A percentile compares a stretch with the other conserved stretches of the same genome.
Evolutionary conservation across 179 eudicot genomes (phyloP).

Genomic region (Spinacia oleracea): DNA sequence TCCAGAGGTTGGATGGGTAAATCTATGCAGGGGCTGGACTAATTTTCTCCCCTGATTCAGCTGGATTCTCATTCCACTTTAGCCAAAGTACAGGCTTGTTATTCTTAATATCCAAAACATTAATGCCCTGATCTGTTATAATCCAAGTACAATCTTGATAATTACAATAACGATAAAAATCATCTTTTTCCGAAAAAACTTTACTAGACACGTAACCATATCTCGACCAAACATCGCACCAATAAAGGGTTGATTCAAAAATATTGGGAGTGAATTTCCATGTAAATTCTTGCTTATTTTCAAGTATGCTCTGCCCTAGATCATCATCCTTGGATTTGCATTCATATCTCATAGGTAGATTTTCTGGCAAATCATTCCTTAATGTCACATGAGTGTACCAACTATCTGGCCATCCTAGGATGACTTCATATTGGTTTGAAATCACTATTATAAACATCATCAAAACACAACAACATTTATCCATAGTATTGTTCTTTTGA

Average conservation of each 20-base stretch:
- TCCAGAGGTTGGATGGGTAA: background rate
- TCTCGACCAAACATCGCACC: slow-evolving; percentile 5
- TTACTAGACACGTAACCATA: background rate
- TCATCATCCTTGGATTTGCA: slow-evolving; percentile 21
- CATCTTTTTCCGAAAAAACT: slow-evolving; percentile 7
- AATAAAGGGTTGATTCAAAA: slow-evolving; percentile 12
- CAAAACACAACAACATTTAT: background rate
- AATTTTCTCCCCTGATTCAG: background rate
- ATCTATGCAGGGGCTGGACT: background rate
- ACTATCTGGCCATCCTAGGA: slow-evolving; percentile 7
- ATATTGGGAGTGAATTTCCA: slow-evolving; percentile 17
- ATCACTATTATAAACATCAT: slow-evolving; percentile 3
- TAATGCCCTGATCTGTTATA: slow-evolving; percentile 7
- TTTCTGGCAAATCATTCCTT: background rate
- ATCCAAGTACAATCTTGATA: slow-evolving; percentile 14
- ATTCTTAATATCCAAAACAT: slow-evolving; percentile 2
- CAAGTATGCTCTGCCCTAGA: background rate
- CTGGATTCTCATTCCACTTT: background rate
- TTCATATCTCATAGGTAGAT: background rate
- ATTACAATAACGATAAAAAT: slow-evolving; percentile 3
- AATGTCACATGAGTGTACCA: slow-evolving; percentile 1
- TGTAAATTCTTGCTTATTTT: background rate
- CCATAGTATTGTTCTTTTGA: background rate
- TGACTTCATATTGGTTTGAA: background rate
- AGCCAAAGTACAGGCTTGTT: slow-evolving; percentile 1